Conservation (phyloP, 805 yeast species). For the Saccharomyces eubayanus region DNA sequence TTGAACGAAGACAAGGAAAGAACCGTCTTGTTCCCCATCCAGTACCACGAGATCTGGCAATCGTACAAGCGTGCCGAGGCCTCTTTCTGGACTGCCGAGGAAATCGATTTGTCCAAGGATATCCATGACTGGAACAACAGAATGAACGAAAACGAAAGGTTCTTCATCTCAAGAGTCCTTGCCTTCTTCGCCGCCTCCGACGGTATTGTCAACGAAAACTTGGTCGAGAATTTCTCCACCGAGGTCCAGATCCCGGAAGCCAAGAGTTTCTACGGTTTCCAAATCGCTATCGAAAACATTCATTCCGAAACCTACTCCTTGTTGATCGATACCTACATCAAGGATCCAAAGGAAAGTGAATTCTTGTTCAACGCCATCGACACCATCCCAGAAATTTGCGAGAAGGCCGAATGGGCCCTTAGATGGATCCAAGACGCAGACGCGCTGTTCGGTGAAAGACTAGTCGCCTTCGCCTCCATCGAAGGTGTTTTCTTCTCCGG, state of each 20-base stretch:
- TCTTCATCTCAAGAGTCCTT: slow-evolving; percentile 81
- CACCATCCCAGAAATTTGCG: slow-evolving; percentile 90
- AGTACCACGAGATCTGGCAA: slow-evolving; percentile 97
- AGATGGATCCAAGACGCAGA: slow-evolving; percentile 89
- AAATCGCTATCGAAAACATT: slow-evolving; percentile 98
- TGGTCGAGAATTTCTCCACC: slow-evolving; percentile 94
- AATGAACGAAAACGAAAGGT: slow-evolving; percentile 86
- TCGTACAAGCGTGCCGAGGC: slow-evolving; percentile 99
- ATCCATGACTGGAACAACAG: slow-evolving; percentile 84
- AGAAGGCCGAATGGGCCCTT: slow-evolving; percentile 98
- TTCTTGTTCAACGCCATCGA: slow-evolving; percentile 92
- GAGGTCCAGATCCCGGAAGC: slow-evolving; percentile 98
- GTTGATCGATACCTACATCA: slow-evolving; percentile 88
- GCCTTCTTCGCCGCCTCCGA: slow-evolving; percentile 99
- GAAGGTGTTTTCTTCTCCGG: slow-evolving; percentile 99
- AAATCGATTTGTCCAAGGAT: slow-evolving; percentile 91
- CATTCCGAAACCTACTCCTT: slow-evolving; percentile 96
- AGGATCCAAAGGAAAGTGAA: slow-evolving; percentile 89
- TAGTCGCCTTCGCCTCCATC: slow-evolving; percentile 97
- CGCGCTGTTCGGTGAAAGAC: slow-evolving; percentile 88
- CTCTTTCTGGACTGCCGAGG: slow-evolving; percentile 99
- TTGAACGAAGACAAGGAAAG: slow-evolving; percentile 77
- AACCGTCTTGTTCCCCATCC: slow-evolving; percentile 90
- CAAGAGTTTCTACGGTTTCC: slow-evolving; percentile 97
- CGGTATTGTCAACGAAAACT: slow-evolving; percentile 95